A percentile compares a stretch with the other conserved stretches of the same genome.
phyloP scores from a whole-genome alignment of 176 grass and related monocot species.

The Oryza meyeriana region DNA sequence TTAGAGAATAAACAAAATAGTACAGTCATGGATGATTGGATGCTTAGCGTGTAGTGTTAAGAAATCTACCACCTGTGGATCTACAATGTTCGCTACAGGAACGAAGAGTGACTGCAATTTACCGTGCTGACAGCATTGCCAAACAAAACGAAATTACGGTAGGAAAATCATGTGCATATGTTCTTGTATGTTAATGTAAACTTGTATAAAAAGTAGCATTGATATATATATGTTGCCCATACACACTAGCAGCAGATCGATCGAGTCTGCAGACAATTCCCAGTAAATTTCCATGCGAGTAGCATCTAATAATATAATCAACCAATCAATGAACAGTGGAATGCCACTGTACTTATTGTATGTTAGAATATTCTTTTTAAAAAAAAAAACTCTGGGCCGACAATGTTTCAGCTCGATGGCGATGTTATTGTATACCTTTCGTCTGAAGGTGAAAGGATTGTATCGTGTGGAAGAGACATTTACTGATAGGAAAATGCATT shows the following conservation, averaged over 20 bases:
- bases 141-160: too few species aligned
- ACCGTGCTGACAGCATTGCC: too few species aligned
- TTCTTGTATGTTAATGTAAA: too few species aligned
- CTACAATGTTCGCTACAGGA: too few species aligned
- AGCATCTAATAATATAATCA: background rate
- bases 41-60: too few species aligned
- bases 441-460: background rate
- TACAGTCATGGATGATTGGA: too few species aligned
- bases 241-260: background rate
- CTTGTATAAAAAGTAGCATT: too few species aligned
- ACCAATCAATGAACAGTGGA: conserved; percentile 19
- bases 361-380: background rate
- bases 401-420: conserved; percentile 6
- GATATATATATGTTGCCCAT: background rate
- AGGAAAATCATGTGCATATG: too few species aligned
- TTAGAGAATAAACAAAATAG: too few species aligned
- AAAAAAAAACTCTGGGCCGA: background rate
- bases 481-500: background rate
- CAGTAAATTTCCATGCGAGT: background rate
- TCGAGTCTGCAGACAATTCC: conserved; percentile 3
- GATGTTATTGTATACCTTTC: background rate
- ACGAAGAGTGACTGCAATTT: too few species aligned
- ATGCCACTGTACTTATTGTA: conserved; percentile 14
- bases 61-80: too few species aligned
- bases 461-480: conserved; percentile 6